phyloP scores from a whole-genome alignment of 179 eudicot genomes.

The Actinidia polygama region DNA sequence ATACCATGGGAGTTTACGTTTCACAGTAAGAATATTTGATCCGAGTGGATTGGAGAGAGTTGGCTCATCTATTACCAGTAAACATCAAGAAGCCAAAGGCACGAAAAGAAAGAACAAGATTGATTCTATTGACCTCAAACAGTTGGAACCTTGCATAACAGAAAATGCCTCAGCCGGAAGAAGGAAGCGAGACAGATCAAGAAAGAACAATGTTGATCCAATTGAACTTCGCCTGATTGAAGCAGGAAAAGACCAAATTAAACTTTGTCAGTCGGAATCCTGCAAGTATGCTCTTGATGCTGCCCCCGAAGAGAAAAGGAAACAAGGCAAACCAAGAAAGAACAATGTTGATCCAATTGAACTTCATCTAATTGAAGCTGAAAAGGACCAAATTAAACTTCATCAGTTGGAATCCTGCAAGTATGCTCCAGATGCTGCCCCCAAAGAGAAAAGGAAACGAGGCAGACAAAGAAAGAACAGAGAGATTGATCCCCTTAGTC shows the following conservation, averaged over 20 bases:
- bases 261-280: background rate
- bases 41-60: constrained; percentile 33
- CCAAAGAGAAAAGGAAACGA: background rate
- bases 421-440: background rate
- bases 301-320: background rate
- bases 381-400: background rate
- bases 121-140: background rate
- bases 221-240: background rate
- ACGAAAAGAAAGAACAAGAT: background rate
- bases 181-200: constrained; percentile 7
- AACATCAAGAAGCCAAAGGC: background rate
- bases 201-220: constrained; percentile 4
- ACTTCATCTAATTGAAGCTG: background rate
- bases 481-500: background rate
- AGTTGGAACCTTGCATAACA: background rate
- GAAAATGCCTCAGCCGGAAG: background rate
- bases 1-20: constrained; percentile 38
- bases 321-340: constrained; percentile 8
- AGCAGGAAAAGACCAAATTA: background rate
- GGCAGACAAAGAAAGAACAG: constrained; percentile 8
- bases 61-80: background rate
- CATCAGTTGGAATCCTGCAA: background rate
- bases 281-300: background rate
- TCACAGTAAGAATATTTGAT: constrained; percentile 36
- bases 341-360: background rate